Conservation (phyloP, 176 grass and related monocot genomes). For the Oryza officinalis region DNA sequence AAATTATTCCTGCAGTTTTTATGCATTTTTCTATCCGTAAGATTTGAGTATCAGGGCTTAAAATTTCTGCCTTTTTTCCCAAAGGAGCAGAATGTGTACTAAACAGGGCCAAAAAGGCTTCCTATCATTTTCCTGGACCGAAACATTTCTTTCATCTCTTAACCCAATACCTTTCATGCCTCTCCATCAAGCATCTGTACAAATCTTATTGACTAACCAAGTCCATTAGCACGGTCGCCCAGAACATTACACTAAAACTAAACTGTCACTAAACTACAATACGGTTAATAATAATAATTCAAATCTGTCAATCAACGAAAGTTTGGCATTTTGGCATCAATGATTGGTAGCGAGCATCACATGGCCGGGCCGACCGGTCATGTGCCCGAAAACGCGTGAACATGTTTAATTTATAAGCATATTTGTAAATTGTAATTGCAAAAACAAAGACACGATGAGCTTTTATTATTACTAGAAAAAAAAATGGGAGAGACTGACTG, state of each 20-base stretch:
- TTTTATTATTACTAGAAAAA: background rate
- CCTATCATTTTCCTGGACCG: no score
- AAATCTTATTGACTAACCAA: background rate
- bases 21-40: no score
- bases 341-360: constrained; percentile 34
- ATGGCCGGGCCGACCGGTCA: constrained; percentile 24
- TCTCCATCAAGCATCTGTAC: background rate
- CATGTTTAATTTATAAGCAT: background rate
- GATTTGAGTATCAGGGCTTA: no score
- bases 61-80: no score
- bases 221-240: background rate
- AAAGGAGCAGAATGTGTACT: no score
- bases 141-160: no score
- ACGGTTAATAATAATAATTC: background rate
- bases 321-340: constrained; percentile 4
- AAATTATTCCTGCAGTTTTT: no score
- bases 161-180: background rate
- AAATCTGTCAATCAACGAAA: background rate
- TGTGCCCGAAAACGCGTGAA: constrained; percentile 38
- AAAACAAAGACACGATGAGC: background rate
- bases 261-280: background rate
- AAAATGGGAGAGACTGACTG: background rate
- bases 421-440: background rate
- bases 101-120: no score
- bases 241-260: background rate